Base-by-base conservation (phyloP, 139 green algal species). In the Trebouxia sp. region DNA sequence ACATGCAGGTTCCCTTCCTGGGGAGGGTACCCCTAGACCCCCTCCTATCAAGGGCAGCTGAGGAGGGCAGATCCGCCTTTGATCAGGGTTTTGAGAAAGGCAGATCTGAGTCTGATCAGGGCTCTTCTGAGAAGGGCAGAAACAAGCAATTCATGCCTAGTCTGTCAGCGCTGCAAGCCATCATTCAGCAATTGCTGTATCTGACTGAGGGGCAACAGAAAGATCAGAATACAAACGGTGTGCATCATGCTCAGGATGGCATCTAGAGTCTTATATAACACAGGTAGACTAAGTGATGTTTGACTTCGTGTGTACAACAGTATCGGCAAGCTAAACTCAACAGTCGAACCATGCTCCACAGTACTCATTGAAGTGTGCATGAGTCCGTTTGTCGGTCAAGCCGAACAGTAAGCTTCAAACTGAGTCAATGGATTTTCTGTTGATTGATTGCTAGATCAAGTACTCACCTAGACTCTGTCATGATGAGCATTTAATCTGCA, bases 1-100 rank as follows among this genome's bases (percentile, higher is more conserved):
- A 91, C 55, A 92, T 98, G 87, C 83, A 82, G 7, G 89, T 98
- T 39, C 82, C 89, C n/a, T 94, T 98, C 81, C 81, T 99, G 41
- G 96, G 96, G 0, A 79, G 84, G 0, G 87, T 99, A 26, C 38
- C 45, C 47, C 35, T 56, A 75, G 35, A 74, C 50, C 85, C 89
- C 0, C 81, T 74, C 6, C 80, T 97, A 6, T 91, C 91, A 26
- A 80, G 85, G 22, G 92, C 94, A 28, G 87, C 84, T 39, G 94
- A 98, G 51, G 83, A 89, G 53, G 94, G 94, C 6, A 32, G 82
- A 20, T 89, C 88, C 3, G 85, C 95, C 39, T 85, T 89, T 65
- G 88, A 83, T 14, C n/a, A 28, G 14, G 7, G n/a, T 8, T n/a
- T n/a, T 39, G 94, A 98, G 51, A 82, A 89, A 56, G 94, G 94